These are phyloP conservation scores for Starmerella potacharoeniae DNA, from an alignment of 805 yeast species.

Conservation along the genomic window DNA sequence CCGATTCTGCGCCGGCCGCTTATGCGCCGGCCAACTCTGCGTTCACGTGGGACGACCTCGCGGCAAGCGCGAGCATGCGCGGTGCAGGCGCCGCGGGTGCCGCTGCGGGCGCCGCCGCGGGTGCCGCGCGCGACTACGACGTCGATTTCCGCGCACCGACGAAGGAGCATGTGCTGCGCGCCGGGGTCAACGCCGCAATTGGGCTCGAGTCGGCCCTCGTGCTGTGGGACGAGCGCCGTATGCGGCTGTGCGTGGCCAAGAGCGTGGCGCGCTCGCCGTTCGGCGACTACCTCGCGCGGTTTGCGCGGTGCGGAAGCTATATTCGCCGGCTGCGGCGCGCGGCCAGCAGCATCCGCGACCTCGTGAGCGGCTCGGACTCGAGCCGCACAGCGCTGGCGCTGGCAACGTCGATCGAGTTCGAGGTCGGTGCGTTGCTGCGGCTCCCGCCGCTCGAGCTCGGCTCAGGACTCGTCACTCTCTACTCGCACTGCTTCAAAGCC, in stretches of 20 bases:
- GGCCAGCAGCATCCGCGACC: constrained; percentile 1
- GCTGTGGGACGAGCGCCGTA: not conserved
- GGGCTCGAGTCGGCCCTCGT: constrained; percentile 8
- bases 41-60: not conserved
- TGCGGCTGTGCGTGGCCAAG: not conserved
- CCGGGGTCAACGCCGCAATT: constrained; percentile 4
- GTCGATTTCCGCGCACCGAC: not conserved
- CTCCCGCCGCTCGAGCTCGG: not conserved
- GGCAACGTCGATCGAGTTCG: constrained; percentile 7
- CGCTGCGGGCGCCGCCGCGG: too few species aligned
- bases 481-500: not conserved
- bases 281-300: not conserved
- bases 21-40: not conserved
- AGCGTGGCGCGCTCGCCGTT: not conserved
- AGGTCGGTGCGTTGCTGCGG: not conserved
- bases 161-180: not conserved
- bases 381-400: constrained; percentile 9
- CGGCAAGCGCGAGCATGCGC: not conserved
- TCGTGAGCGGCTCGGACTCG: not conserved
- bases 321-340: constrained; percentile 10
- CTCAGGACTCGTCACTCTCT: not conserved
- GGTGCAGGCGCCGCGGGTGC: not conserved
- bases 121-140: not conserved
- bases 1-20: too few species aligned
- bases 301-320: constrained; percentile 9